phyloP scores from a whole-genome alignment of 2,329 filamentous ascomycete genomes.

The Colletotrichum endophyticum region DNA sequence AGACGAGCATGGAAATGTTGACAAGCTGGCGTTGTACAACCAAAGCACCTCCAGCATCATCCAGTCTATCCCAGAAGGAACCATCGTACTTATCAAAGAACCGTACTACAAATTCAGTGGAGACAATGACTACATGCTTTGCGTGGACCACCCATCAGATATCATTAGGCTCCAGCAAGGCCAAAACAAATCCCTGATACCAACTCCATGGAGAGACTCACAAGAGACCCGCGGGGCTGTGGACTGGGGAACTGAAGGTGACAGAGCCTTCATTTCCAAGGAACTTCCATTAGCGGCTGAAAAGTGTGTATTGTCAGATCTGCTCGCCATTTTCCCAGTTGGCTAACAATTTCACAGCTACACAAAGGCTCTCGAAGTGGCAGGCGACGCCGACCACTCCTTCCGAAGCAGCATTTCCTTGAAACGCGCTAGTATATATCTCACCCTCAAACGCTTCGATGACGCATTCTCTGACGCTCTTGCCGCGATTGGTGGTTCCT shows the following conservation, averaged over 20 bases:
- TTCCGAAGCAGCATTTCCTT: conserved; percentile 26
- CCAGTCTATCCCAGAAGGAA: conserved; percentile 34
- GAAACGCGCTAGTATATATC: conserved; percentile 36
- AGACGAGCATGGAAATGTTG: conserved; percentile 37
- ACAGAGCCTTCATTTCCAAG: conserved; percentile 28
- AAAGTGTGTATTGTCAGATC: conserved; percentile 26
- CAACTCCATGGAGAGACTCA: conserved; percentile 1
- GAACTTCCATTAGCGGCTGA: conserved; percentile 35
- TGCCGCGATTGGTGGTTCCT: conserved; percentile 24
- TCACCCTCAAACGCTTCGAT: conserved; percentile 37
- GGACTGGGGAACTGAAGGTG: conserved; percentile 22
- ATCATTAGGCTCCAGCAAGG: conserved; percentile 29
- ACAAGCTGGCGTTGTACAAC: conserved; percentile 43
- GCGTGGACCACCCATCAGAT: conserved; percentile 39
- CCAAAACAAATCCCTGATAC: conserved; percentile 25
- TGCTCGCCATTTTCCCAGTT: fast-evolving
- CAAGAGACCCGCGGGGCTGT: conserved; percentile 3
- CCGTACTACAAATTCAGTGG: conserved; percentile 39
- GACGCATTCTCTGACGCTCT: conserved; percentile 35
- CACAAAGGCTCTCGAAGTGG: conserved; percentile 34
- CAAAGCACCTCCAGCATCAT: conserved; percentile 35
- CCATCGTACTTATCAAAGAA: conserved; percentile 38
- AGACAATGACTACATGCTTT: conserved; percentile 34
- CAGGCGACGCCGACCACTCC: conserved; percentile 12
- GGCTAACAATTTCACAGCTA: conserved; percentile 27